Percentiles rank a stretch among this genome's conserved stretches.
Evolutionary conservation across 495 filamentous ascomycete species (phyloP).

Genomic region (Baudoinia panamericana): DNA sequence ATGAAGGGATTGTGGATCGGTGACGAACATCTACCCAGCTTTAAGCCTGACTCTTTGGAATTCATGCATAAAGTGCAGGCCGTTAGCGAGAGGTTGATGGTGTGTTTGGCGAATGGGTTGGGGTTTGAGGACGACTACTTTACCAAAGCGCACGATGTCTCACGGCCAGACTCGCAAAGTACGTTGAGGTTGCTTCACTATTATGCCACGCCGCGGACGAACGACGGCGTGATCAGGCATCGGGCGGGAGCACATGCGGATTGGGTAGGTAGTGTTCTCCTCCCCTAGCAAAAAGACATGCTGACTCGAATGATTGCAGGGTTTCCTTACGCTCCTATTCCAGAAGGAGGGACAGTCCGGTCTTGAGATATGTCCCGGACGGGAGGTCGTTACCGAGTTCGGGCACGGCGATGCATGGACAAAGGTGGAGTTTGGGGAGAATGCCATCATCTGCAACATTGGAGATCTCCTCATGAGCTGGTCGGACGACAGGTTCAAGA

Average conservation of each 20-base stretch:
- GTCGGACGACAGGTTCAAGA: conserved; percentile 57
- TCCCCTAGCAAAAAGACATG: too few relatives aligned
- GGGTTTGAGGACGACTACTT: conserved; percentile 46
- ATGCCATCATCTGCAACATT: conserved; percentile 54
- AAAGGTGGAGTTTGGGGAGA: conserved; percentile 42
- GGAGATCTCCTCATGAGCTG: conserved; percentile 56
- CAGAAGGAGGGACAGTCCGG: conserved; percentile 52
- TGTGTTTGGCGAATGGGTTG: conserved; percentile 45
- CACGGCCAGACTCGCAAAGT: conserved; percentile 38
- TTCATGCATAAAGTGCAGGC: conserved; percentile 45
- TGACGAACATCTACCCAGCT: conserved; percentile 37
- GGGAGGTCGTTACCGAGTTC: conserved; percentile 48
- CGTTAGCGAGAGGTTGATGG: conserved; percentile 44
- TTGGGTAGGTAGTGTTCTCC: conserved; percentile 31
- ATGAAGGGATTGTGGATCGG: conserved; percentile 41
- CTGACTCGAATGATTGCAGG: too few relatives aligned
- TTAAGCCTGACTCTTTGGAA: conserved; percentile 29
- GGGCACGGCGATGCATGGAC: conserved; percentile 49
- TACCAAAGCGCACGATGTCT: conserved; percentile 39
- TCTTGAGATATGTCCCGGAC: conserved; percentile 52
- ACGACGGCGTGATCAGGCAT: conserved; percentile 35
- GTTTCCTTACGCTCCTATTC: conserved; percentile 5
- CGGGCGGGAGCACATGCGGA: conserved; percentile 54
- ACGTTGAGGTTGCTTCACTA: conserved; percentile 50
- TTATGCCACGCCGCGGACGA: conserved; percentile 25